Evolutionary conservation across 805 yeast species (phyloP).

Genomic region (Saccharomycopsis fodiens): DNA sequence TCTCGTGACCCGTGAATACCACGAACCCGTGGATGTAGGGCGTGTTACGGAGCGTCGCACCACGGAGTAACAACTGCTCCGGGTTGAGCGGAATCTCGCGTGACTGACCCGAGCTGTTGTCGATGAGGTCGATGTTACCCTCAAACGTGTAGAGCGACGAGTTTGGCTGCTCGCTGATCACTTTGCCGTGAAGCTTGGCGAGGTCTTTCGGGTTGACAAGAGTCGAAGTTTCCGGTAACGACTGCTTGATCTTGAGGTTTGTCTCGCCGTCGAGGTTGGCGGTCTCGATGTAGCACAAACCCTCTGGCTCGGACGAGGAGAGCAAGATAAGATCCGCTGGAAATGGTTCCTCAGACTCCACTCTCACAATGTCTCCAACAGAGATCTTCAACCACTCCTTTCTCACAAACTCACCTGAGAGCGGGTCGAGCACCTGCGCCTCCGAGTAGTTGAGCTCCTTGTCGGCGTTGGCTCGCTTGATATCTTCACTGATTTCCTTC

Average conservation of each 20-base stretch:
- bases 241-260: slow-evolving; percentile 88
- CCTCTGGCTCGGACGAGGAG: slow-evolving; percentile 96
- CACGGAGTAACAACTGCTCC: slow-evolving; percentile 86
- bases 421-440: slow-evolving; percentile 54
- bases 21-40: slow-evolving; percentile 93
- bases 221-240: slow-evolving; percentile 67
- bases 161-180: slow-evolving; percentile 87
- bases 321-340: slow-evolving; percentile 88
- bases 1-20: slow-evolving; percentile 96
- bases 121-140: slow-evolving; percentile 45
- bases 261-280: slow-evolving; percentile 98
- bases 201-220: slow-evolving; percentile 60
- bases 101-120: slow-evolving; percentile 38
- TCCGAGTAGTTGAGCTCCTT: slow-evolving; percentile 77
- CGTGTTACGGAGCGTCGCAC: slow-evolving; percentile 92
- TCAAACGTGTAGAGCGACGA: slow-evolving; percentile 91
- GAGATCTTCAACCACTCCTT: slow-evolving; percentile 80
- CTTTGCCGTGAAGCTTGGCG: slow-evolving; percentile 44
- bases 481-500: slow-evolving; percentile 85
- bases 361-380: slow-evolving; percentile 87
- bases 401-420: slow-evolving; percentile 51
- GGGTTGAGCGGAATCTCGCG: slow-evolving; percentile 69
- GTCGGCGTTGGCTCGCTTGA: slow-evolving; percentile 83
- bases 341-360: slow-evolving; percentile 78
- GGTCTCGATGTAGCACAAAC: slow-evolving; percentile 93